These are phyloP conservation scores for Spathaspora girioi DNA, from an alignment of 805 yeast species.

Conservation along the genomic window DNA sequence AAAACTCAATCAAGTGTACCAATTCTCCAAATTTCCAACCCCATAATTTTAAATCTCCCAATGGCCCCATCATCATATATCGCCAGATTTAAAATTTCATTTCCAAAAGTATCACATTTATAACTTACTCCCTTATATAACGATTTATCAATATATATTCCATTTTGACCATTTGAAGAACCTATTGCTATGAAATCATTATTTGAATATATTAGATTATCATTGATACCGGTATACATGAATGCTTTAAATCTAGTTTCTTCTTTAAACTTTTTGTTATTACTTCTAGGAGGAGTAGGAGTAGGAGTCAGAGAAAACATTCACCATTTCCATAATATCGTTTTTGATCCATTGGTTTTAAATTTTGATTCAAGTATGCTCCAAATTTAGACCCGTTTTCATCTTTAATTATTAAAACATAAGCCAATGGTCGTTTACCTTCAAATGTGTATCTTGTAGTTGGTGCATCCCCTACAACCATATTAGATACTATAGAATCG, in stretches of 20 bases:
- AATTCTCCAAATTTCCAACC: constrained; percentile 83
- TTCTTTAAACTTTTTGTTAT: background rate
- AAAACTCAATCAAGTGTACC: constrained; percentile 27
- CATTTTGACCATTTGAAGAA: constrained; percentile 90
- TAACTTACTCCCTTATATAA: constrained; percentile 74
- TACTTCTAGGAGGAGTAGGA: background rate
- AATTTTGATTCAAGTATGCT: constrained; percentile 68
- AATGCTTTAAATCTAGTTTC: constrained; percentile 62
- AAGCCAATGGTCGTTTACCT: constrained; percentile 53
- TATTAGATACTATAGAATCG: constrained; percentile 31
- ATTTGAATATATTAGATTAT: constrained; percentile 79
- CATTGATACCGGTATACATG: constrained; percentile 85
- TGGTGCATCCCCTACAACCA: constrained; percentile 19
- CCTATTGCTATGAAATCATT: constrained; percentile 78
- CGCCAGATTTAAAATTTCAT: constrained; percentile 57
- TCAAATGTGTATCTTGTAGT: constrained; percentile 8
- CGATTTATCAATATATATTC: constrained; percentile 80
- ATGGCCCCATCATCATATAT: constrained; percentile 23
- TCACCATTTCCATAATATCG: constrained; percentile 92
- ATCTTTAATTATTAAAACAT: constrained; percentile 71
- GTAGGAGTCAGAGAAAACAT: constrained; percentile 72
- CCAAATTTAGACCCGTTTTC: constrained; percentile 66
- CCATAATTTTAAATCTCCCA: constrained; percentile 69
- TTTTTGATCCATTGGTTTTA: constrained; percentile 66
- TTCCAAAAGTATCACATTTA: constrained; percentile 82